Evolutionary conservation across 768 basidiomycete genomes (phyloP).

Genomic region (Lactarius trivialis): DNA sequence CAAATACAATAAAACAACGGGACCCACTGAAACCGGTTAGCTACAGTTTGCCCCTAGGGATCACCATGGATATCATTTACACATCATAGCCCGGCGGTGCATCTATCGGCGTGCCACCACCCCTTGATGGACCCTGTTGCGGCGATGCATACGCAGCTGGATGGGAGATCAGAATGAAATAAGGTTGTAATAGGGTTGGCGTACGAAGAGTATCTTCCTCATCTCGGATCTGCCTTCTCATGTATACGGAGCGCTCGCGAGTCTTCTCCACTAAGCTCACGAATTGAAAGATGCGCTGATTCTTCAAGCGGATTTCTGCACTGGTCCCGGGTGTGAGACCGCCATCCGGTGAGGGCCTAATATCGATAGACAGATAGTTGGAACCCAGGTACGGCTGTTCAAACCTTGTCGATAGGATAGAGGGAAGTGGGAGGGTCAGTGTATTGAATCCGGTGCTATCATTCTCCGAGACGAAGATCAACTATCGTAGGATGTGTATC

Average conservation of each 20-base stretch:
- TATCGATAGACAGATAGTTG: slow-evolving; percentile 60
- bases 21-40: slow-evolving; percentile 11
- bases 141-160: slow-evolving; percentile 24
- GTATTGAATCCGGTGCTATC: slow-evolving; percentile 34
- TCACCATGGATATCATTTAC: slow-evolving; percentile 14
- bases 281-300: slow-evolving; percentile 68
- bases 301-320: slow-evolving; percentile 61
- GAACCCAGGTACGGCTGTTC: slow-evolving; percentile 68
- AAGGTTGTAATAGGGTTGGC: slow-evolving; percentile 27
- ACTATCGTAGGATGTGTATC: slow-evolving; percentile 33
- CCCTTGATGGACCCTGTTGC: slow-evolving; percentile 16
- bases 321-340: slow-evolving; percentile 57
- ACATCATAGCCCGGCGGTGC: slow-evolving; percentile 28
- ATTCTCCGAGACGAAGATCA: slow-evolving; percentile 44
- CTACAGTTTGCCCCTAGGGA: not conserved
- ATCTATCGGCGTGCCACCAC: slow-evolving; percentile 24
- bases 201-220: slow-evolving; percentile 58
- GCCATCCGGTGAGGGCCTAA: slow-evolving; percentile 63
- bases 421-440: slow-evolving; percentile 50
- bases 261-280: slow-evolving; percentile 69
- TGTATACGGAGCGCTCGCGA: slow-evolving; percentile 66
- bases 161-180: not conserved
- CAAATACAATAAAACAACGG: not conserved
- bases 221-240: slow-evolving; percentile 54
- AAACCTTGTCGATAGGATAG: slow-evolving; percentile 63